phyloP scores from a whole-genome alignment of 352 stramenopile species.

The Phytophthora colocasiae region DNA sequence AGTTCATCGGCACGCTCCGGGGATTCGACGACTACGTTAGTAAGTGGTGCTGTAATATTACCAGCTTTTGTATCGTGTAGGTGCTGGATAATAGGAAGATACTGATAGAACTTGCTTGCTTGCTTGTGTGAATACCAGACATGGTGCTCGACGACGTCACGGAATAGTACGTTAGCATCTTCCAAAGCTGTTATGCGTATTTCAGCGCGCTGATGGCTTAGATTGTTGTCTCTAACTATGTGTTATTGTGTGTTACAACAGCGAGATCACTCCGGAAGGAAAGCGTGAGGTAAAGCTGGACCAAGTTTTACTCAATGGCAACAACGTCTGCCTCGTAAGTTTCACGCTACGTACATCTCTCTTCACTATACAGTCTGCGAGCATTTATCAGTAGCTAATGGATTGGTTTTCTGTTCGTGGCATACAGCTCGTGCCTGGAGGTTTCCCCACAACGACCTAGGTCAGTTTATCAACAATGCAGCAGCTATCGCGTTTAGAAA shows the following conservation, averaged over 20 bases:
- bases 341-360: background rate
- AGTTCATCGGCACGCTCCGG: slow-evolving; percentile 94
- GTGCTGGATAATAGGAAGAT: slow-evolving; percentile 2
- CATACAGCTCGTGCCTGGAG: slow-evolving; percentile 79
- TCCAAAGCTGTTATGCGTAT: slow-evolving; percentile 2
- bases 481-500: slow-evolving; percentile 12
- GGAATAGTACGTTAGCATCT: slow-evolving; percentile 83
- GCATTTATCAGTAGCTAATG: slow-evolving; percentile 13
- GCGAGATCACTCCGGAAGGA: slow-evolving; percentile 87
- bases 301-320: slow-evolving; percentile 99
- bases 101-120: slow-evolving; percentile 3
- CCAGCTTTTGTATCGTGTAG: background rate
- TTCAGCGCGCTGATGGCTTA: background rate
- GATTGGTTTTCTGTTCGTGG: background rate
- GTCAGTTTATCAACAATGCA: background rate
- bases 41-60: slow-evolving; percentile 48
- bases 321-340: slow-evolving; percentile 95
- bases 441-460: slow-evolving; percentile 59
- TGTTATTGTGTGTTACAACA: slow-evolving; percentile 22
- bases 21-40: slow-evolving; percentile 98
- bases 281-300: slow-evolving; percentile 90
- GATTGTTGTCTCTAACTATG: background rate
- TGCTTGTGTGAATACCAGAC: slow-evolving; percentile 47
- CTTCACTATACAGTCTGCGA: background rate
- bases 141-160: slow-evolving; percentile 96